These are phyloP conservation scores for Hyphopichia wangnamkhiaoensis DNA, from an alignment of 1,139 yeast species.

Conservation along the genomic window DNA sequence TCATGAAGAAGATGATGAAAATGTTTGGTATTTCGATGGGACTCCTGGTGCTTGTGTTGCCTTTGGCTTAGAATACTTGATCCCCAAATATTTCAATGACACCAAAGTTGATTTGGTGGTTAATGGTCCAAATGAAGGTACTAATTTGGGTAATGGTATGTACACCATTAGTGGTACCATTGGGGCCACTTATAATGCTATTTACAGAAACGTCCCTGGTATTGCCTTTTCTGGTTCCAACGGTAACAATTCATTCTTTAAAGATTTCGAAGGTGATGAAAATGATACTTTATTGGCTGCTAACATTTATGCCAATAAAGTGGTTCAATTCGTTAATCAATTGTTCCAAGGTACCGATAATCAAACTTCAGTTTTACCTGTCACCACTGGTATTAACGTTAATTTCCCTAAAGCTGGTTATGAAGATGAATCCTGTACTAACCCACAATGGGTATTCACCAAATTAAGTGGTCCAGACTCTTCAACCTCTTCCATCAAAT, in stretches of 20 bases:
- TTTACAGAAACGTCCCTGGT: slow-evolving; percentile 45
- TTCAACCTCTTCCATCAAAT: slow-evolving; percentile 27
- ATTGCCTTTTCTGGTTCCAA: slow-evolving; percentile 49
- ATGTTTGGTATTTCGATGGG: slow-evolving; percentile 52
- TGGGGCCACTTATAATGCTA: slow-evolving; percentile 46
- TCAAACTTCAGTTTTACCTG: slow-evolving; percentile 35
- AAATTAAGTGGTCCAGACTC: slow-evolving; percentile 40
- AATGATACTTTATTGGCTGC: slow-evolving; percentile 34
- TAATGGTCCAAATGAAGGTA: slow-evolving; percentile 50
- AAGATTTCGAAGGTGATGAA: slow-evolving; percentile 27
- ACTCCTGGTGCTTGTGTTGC: slow-evolving; percentile 49
- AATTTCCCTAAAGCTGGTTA: slow-evolving; percentile 45
- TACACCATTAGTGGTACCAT: slow-evolving; percentile 47
- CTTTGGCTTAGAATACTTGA: slow-evolving; percentile 42
- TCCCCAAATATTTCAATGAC: slow-evolving; percentile 40
- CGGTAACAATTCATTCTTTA: slow-evolving; percentile 43
- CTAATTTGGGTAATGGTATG: slow-evolving; percentile 41
- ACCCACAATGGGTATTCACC: slow-evolving; percentile 36
- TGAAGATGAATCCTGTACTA: slow-evolving; percentile 29
- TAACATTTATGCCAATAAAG: slow-evolving; percentile 35
- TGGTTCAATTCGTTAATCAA: slow-evolving; percentile 32
- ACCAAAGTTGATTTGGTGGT: slow-evolving; percentile 43
- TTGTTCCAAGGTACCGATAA: slow-evolving; percentile 34
- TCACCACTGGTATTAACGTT: slow-evolving; percentile 43
- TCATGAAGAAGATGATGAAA: slow-evolving; percentile 42